Evolutionary conservation across 768 basidiomycete species (phyloP), one percentile per base, ranked within the genome.

Genomic region (Lepiota venenata): DNA sequence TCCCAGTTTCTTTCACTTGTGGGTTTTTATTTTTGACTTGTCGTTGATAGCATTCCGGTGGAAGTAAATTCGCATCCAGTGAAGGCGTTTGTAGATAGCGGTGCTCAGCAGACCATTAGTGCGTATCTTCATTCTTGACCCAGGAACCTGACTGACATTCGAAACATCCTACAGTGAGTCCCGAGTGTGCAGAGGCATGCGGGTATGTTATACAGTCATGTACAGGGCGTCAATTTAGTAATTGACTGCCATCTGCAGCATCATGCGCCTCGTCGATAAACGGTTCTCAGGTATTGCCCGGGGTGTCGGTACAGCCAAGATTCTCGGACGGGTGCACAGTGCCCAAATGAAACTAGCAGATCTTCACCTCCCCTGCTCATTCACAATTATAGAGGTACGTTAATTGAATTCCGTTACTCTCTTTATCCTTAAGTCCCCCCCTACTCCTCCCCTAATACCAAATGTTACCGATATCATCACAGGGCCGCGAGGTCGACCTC

Each of bases 101-200:
- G 96, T 39, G 97, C 97, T 10, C 97, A 99, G 64, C 84, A 84
- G 58, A 99, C 96, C 1, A 98, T 98, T 73, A 98, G 95, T 95
- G 63, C 63, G 87, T 73, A 42, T 44, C 7, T 56, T 25, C 12
- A 42, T 15, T 16, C 12, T 22, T 22, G 3, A 42, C 43, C 36
- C 22, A 27, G 6, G 43, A 39, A 42, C 21, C 40, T 40, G 11
- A 21, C n/a, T 41, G 35, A 54, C 7, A 25, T 25, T 36, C 20
- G 35, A 32, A 4, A 56, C 9, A 39, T 55, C 20, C 16, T 50
- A 6, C 53, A 95, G 93, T 96, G 83, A 93, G 87, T 58, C 93
- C 95, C 0, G 90, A 90, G 57, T 90, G 87, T 61, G 95, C 95
- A 16, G 93, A 97, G 68, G 77, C 81, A 45, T 97, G 95, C 72